Conservation (phyloP, 768 basidiomycete genomes). For the Porpolomopsis calyptriformis region DNA sequence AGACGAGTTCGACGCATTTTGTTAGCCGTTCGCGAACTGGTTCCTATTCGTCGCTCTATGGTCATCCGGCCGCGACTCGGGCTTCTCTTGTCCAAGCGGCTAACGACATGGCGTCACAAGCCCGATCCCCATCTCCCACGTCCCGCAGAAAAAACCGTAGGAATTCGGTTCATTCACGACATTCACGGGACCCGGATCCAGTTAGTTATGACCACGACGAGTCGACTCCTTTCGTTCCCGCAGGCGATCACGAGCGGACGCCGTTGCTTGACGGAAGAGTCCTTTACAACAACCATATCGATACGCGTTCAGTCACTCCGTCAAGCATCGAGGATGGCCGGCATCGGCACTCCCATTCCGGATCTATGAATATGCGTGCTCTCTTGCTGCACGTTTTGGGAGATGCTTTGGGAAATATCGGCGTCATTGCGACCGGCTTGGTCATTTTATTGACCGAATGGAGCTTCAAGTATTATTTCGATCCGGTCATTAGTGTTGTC, state of each 20-base stretch:
- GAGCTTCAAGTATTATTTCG: conserved; percentile 82
- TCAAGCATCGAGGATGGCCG: conserved; percentile 18
- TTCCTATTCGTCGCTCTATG: conserved; percentile 55
- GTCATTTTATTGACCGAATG: conserved; percentile 87
- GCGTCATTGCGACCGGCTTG: conserved; percentile 90
- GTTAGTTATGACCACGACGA: conserved; percentile 4
- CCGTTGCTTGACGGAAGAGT: conserved; percentile 29
- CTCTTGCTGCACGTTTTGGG: conserved; percentile 90
- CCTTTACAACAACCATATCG: conserved; percentile 5
- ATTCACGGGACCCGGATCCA: conserved; percentile 15
- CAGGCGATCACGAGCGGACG: conserved; percentile 26
- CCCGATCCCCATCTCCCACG: conserved; percentile 38
- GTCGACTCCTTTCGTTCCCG: conserved; percentile 7
- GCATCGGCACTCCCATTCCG: conserved; percentile 35
- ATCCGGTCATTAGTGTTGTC: conserved; percentile 85
- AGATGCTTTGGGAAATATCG: conserved; percentile 95
- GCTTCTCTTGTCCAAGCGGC: conserved; percentile 74
- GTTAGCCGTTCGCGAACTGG: conserved; percentile 27
- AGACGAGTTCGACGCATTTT: too few relatives aligned
- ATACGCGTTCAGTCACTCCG: conserved; percentile 10
- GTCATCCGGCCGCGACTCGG: conserved; percentile 62
- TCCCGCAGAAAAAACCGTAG: conserved; percentile 12
- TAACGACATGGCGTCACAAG: conserved; percentile 55
- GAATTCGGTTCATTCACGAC: conserved; percentile 14
- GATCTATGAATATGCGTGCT: conserved; percentile 98